A percentile compares a stretch with the other conserved stretches of the same genome.
Evolutionary conservation across 805 yeast genomes (phyloP).

Genomic region (Priceomyces melissophilus): DNA sequence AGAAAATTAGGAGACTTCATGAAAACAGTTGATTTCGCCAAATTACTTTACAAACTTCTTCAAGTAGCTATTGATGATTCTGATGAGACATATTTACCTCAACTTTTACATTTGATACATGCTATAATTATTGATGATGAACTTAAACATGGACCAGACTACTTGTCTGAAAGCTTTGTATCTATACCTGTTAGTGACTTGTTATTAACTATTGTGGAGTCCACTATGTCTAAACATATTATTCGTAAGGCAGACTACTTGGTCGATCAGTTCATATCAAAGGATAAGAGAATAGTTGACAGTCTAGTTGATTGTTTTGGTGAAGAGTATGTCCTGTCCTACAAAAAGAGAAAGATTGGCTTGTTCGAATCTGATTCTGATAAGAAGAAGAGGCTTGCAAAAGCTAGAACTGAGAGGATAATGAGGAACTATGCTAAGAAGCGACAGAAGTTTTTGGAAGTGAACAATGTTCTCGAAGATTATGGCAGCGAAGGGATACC

Average conservation of each 20-base stretch:
- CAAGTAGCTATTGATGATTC: conserved; percentile 48
- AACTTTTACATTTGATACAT: conserved; percentile 65
- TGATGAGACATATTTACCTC: conserved; percentile 55
- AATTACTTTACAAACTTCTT: conserved; percentile 54
- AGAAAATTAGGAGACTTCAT: conserved; percentile 46
- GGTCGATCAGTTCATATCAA: conserved; percentile 47
- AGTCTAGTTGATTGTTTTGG: conserved; percentile 59
- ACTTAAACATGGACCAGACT: conserved; percentile 32
- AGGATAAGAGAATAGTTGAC: conserved; percentile 48
- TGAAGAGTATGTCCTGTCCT: conserved; percentile 45
- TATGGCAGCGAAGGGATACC: conserved; percentile 8
- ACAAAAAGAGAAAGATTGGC: conserved; percentile 42
- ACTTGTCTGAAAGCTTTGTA: conserved; percentile 45
- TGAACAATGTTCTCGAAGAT: conserved; percentile 24
- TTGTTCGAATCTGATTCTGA: conserved; percentile 53
- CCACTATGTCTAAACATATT: conserved; percentile 46
- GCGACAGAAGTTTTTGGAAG: conserved; percentile 40
- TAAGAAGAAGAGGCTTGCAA: conserved; percentile 53
- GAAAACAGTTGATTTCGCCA: conserved; percentile 51
- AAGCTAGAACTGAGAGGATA: conserved; percentile 58
- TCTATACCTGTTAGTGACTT: conserved; percentile 55
- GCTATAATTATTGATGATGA: conserved; percentile 58
- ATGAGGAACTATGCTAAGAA: conserved; percentile 60
- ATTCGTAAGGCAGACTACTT: conserved; percentile 56
- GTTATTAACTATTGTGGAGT: conserved; percentile 49